Evolutionary conservation across 768 basidiomycete genomes (phyloP).

Genomic region (Leccinum subgranulosum): DNA sequence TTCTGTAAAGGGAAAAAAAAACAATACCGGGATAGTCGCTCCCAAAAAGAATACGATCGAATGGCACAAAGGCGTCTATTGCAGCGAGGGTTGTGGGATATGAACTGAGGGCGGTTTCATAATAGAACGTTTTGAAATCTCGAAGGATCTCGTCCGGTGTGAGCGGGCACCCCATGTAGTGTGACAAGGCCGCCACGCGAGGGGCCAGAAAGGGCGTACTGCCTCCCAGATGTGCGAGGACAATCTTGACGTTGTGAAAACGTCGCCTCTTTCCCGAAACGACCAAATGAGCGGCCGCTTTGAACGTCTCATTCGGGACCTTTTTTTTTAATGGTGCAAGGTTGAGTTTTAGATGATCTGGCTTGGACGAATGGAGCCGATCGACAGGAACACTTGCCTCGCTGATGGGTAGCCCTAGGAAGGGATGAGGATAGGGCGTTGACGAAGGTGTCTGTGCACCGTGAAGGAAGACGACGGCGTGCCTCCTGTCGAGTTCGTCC

Average conservation of each 20-base stretch:
- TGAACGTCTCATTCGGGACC: conserved; percentile 83
- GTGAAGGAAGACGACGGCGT: conserved; percentile 67
- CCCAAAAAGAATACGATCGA: conserved; percentile 61
- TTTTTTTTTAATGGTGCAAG: conserved; percentile 22
- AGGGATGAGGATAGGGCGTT: conserved; percentile 59
- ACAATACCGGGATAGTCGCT: conserved; percentile 72
- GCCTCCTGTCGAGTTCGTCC: conserved; percentile 61
- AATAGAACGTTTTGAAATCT: conserved; percentile 72
- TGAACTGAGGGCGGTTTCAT: conserved; percentile 67
- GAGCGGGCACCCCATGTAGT: conserved; percentile 68
- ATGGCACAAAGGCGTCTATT: conserved; percentile 47
- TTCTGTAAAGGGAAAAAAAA: background rate
- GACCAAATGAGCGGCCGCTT: conserved; percentile 76
- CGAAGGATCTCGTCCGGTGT: conserved; percentile 60
- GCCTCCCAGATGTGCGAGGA: conserved; percentile 77
- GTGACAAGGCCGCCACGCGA: conserved; percentile 65
- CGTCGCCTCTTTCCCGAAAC: conserved; percentile 67
- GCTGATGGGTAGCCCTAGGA: conserved; percentile 63
- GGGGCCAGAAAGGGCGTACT: conserved; percentile 61
- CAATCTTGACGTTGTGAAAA: conserved; percentile 56
- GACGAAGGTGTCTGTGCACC: conserved; percentile 66
- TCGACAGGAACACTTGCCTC: conserved; percentile 43
- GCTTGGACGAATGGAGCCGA: background rate
- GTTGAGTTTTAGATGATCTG: conserved; percentile 1
- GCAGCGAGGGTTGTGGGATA: conserved; percentile 49